Conservation (phyloP, 2,329 filamentous ascomycete genomes). For the Fusarium oxysporum region DNA sequence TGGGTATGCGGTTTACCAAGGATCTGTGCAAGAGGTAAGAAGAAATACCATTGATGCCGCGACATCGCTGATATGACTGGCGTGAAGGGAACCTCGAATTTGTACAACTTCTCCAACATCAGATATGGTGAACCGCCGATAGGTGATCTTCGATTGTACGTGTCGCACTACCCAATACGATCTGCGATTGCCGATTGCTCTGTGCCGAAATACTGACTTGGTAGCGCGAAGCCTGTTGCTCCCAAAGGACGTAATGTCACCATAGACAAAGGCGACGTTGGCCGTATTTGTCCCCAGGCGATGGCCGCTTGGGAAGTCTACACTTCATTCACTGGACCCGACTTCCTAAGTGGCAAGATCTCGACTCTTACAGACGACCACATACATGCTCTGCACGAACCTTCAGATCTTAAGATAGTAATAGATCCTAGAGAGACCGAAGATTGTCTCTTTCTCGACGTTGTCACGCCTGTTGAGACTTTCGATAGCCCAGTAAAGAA, state of each 20-base stretch:
- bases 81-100: background rate
- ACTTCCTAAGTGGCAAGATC: background rate
- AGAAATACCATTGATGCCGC: rapidly evolving
- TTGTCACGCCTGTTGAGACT: background rate
- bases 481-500: background rate
- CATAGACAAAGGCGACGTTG: background rate
- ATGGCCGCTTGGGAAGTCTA: background rate
- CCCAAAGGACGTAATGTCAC: background rate
- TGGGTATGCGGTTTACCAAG: background rate
- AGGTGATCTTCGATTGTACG: background rate
- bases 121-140: background rate
- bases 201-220: background rate
- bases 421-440: background rate
- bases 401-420: background rate
- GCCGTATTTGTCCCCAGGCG: background rate
- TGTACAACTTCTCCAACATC: background rate
- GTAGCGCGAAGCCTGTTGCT: background rate
- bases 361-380: background rate
- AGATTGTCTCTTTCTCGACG: background rate
- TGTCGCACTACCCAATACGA: background rate
- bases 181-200: background rate
- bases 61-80: no score
- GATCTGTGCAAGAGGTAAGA: background rate
- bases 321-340: background rate
- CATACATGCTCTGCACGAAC: background rate